These are phyloP conservation scores for Lagerstroemia speciosa DNA, from an alignment of 345 rosid genomes.

Conservation along the genomic window DNA sequence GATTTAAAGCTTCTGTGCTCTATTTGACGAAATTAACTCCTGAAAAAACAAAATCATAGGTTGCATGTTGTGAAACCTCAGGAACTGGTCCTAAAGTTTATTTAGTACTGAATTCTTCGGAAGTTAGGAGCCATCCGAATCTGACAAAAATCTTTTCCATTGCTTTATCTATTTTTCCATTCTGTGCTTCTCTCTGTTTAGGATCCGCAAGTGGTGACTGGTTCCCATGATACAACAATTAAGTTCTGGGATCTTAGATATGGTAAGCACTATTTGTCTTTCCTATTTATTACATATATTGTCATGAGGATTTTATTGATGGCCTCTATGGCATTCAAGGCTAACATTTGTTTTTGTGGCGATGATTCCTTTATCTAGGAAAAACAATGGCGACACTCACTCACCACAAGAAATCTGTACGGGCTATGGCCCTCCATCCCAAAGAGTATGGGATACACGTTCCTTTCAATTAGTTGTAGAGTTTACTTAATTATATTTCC, in stretches of 20 bases:
- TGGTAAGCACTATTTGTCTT: conserved; percentile 35
- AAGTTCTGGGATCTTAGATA: conserved; percentile 98
- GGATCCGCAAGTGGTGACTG: conserved; percentile 99
- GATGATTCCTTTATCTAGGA: conserved; percentile 30
- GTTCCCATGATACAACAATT: conserved; percentile 91
- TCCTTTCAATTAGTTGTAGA: conserved; percentile 7
- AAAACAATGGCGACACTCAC: conserved; percentile 90
- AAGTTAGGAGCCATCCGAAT: too few species aligned
- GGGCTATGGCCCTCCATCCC: conserved; percentile 94
- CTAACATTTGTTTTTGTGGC: background rate
- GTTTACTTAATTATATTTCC: background rate
- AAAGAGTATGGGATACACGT: conserved; percentile 51
- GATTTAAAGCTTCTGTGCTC: too few species aligned
- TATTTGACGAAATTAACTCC: background rate
- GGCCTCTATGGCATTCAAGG: background rate
- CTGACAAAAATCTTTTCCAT: background rate
- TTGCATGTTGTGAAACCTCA: too few species aligned
- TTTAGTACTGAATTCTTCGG: too few species aligned
- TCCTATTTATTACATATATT: background rate
- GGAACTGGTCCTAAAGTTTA: too few species aligned
- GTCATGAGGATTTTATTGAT: background rate
- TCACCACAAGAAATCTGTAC: conserved; percentile 95
- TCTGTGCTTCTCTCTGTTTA: conserved; percentile 20
- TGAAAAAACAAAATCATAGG: too few species aligned
- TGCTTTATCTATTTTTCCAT: conserved; percentile 11